phyloP scores from a whole-genome alignment of 2,329 filamentous ascomycete species.

The Penicillium occitanis region DNA sequence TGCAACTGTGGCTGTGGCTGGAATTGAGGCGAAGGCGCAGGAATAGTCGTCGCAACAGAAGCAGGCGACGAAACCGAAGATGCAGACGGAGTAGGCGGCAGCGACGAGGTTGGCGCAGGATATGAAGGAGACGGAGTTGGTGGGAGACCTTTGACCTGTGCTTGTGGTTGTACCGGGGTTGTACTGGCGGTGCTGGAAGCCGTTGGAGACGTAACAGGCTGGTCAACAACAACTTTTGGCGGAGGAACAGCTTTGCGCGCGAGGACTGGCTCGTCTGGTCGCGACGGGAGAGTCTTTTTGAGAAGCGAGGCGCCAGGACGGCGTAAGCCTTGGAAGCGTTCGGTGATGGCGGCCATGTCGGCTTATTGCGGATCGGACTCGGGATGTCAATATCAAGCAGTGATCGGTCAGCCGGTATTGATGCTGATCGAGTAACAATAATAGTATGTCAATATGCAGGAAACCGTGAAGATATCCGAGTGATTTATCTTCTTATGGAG shows the following conservation, averaged over 20 bases:
- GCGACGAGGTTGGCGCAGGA: neutral
- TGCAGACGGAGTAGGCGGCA: neutral
- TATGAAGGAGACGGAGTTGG: neutral
- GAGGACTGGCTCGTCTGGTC: slow-evolving; percentile 18
- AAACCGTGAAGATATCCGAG: neutral
- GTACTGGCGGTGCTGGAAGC: neutral
- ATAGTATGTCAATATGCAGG: neutral
- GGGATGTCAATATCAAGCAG: neutral
- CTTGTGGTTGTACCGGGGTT: neutral
- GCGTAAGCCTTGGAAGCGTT: slow-evolving; percentile 22
- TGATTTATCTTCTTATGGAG: no score
- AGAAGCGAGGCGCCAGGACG: slow-evolving; percentile 22
- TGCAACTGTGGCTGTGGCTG: neutral
- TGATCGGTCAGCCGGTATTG: neutral
- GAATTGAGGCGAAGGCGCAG: slow-evolving; percentile 4
- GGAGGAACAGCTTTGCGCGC: slow-evolving; percentile 18
- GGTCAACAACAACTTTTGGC: neutral
- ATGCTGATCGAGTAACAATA: neutral
- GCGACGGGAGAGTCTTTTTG: slow-evolving; percentile 17
- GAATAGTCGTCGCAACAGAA: neutral
- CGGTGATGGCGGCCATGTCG: slow-evolving; percentile 18
- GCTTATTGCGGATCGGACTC: neutral
- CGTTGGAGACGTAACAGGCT: neutral
- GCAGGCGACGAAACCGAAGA: neutral
- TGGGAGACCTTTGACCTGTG: slow-evolving; percentile 6